Conservation (phyloP, 2,329 filamentous ascomycete species). For the Ophiostoma australiae region DNA sequence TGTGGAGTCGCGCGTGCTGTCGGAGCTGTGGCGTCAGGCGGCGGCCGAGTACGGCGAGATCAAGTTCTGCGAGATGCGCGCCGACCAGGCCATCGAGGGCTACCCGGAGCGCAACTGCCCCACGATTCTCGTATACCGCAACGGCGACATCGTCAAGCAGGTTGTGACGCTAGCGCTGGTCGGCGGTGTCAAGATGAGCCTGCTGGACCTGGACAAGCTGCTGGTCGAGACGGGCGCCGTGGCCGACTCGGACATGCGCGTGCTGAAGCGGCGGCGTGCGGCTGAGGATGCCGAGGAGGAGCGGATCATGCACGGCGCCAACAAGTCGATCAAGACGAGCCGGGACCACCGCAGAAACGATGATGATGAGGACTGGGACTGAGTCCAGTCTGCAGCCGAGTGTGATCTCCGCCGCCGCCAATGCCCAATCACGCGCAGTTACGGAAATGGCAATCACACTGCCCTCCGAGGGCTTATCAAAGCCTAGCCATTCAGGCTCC, state of each 20-base stretch:
- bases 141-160: constrained; percentile 88
- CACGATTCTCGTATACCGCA: constrained; percentile 86
- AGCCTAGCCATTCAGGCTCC: not conserved
- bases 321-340: constrained; percentile 30
- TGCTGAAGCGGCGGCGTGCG: constrained; percentile 57
- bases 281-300: constrained; percentile 59
- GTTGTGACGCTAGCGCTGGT: constrained; percentile 82
- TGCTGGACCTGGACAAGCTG: constrained; percentile 73
- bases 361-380: constrained; percentile 35
- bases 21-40: constrained; percentile 79
- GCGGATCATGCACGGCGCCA: constrained; percentile 47
- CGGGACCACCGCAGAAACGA: constrained; percentile 25
- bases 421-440: not conserved
- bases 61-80: constrained; percentile 96
- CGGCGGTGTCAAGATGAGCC: constrained; percentile 63
- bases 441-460: not conserved
- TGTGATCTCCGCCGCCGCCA: not conserved
- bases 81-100: constrained; percentile 87
- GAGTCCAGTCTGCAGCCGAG: constrained; percentile 13
- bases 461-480: not conserved
- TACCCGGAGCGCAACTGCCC: constrained; percentile 95
- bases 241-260: constrained; percentile 69
- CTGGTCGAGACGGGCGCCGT: constrained; percentile 79
- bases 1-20: constrained; percentile 75
- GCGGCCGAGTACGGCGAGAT: constrained; percentile 84